Base-by-base conservation (phyloP, 106 monocot species). In the Cymbidium sinense region DNA sequence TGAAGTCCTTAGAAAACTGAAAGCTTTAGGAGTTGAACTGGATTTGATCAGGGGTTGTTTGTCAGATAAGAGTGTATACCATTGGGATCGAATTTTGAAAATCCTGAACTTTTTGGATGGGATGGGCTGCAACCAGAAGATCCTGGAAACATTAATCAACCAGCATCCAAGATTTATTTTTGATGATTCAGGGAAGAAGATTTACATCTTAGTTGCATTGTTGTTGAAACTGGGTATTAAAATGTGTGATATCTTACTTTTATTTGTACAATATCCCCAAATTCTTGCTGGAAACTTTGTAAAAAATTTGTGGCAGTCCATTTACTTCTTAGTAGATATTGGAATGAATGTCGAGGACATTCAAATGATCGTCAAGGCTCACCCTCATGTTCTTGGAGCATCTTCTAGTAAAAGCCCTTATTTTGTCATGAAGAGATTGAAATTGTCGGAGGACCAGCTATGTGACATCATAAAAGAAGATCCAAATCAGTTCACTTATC, bases 161-260 rank as follows among this genome's bases (percentile, higher is more conserved):
- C 77, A 80, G 15, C 83, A 93, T 55, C 96, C 96, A 0, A 84
- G 79, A 84, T 93, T 96, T 77, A 54, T 93, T 76, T 93, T 96
- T 75, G 76, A 93, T 77, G 87, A 93, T 76, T 96, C 93, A 27
- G 96, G 96, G 50, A 96, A 91, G 75, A 93, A 93, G 73, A 86
- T 96, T 62, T 93, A 91, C 79, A 77, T 85, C 17, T 64, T 96
- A 54, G 91, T 90, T 51, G 89, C 87, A n/a, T 47, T 87, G 77
- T 82, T 93, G 55, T 76, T 89, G 75, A 96, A 96, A 83, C 61
- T 91, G 50, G 96, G 96, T 28, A 70, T 91, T 61, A 85, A 76
- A 51, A 87, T 64, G 74, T 64, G 80, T 13, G 69, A 70, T 1
- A 87, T 96, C 70, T 62, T 89, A 37, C 69, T 34, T 47, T 82